Evolutionary conservation across 805 yeast genomes (phyloP).

Genomic region (Torulaspora gathmanii): DNA sequence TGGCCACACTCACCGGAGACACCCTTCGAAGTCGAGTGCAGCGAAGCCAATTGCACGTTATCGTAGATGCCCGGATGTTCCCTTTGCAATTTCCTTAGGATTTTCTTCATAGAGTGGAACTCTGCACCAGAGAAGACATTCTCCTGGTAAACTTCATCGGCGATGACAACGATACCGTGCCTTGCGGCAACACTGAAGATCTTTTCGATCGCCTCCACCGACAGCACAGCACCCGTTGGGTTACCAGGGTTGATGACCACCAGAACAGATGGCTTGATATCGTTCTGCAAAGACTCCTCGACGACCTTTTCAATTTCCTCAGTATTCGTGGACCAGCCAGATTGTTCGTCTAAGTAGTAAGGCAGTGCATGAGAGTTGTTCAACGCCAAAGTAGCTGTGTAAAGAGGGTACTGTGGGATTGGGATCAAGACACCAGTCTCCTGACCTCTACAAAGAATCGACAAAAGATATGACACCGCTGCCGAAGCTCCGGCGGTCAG

Average conservation of each 20-base stretch:
- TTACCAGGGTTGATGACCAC: slow-evolving; percentile 98
- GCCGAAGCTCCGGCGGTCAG: slow-evolving; percentile 93
- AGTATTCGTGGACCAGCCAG: slow-evolving; percentile 81
- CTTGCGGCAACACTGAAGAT: slow-evolving; percentile 78
- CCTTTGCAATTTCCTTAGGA: slow-evolving; percentile 58
- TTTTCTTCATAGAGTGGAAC: slow-evolving; percentile 80
- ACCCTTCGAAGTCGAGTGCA: slow-evolving; percentile 98
- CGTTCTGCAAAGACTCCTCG: slow-evolving; percentile 44
- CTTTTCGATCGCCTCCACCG: slow-evolving; percentile 59
- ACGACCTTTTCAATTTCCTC: slow-evolving; percentile 55
- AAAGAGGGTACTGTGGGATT: slow-evolving; percentile 95
- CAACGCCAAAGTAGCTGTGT: slow-evolving; percentile 89
- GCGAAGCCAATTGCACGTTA: slow-evolving; percentile 81
- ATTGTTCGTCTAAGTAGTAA: slow-evolving; percentile 74
- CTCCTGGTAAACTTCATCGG: slow-evolving; percentile 98
- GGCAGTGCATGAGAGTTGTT: slow-evolving; percentile 80
- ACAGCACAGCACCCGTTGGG: slow-evolving; percentile 89
- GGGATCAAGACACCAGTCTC: slow-evolving; percentile 84
- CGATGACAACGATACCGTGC: slow-evolving; percentile 78
- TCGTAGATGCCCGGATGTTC: slow-evolving; percentile 53
- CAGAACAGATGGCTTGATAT: slow-evolving; percentile 65
- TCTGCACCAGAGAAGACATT: slow-evolving; percentile 71
- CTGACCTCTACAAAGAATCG: slow-evolving; percentile 61
- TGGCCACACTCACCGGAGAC: slow-evolving; percentile 99
- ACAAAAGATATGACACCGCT: slow-evolving; percentile 78